These are phyloP conservation scores for Funneliformis geosporum DNA, from an alignment of 192 early-diverging fungal genomes.

Conservation along the genomic window DNA sequence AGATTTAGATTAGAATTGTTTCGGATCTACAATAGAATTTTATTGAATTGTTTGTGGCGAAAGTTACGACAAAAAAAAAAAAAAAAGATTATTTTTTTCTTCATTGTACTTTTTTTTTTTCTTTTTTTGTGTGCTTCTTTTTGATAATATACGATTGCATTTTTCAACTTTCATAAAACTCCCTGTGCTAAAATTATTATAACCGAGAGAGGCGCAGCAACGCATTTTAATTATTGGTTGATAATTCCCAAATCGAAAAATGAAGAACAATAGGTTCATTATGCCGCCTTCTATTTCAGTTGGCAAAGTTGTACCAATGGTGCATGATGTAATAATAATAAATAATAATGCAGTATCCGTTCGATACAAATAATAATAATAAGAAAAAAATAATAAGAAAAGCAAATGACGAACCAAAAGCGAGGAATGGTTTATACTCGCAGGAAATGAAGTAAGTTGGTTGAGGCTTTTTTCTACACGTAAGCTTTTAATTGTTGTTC, in stretches of 20 bases:
- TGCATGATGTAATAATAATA: not conserved
- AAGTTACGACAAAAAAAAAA: no score
- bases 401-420: not conserved
- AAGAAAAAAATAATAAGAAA: not conserved
- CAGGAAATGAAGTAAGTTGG: not conserved
- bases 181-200: no score
- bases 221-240: not conserved
- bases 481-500: not conserved
- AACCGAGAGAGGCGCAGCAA: not conserved
- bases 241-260: not conserved
- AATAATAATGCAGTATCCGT: not conserved
- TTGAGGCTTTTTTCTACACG: not conserved
- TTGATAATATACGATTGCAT: no score
- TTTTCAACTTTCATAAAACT: no score
- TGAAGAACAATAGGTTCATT: not conserved
- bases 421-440: not conserved
- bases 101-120: no score
- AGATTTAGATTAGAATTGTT: no score
- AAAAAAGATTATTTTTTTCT: no score
- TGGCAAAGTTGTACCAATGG: not conserved
- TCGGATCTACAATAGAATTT: no score
- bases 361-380: not conserved
- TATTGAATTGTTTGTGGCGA: no score
- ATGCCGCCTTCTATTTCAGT: not conserved
- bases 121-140: no score